Evolutionary conservation across 495 filamentous ascomycete species (phyloP), one percentile per base, ranked within the genome.

Genomic region (Penicillium dipodomyicola): DNA sequence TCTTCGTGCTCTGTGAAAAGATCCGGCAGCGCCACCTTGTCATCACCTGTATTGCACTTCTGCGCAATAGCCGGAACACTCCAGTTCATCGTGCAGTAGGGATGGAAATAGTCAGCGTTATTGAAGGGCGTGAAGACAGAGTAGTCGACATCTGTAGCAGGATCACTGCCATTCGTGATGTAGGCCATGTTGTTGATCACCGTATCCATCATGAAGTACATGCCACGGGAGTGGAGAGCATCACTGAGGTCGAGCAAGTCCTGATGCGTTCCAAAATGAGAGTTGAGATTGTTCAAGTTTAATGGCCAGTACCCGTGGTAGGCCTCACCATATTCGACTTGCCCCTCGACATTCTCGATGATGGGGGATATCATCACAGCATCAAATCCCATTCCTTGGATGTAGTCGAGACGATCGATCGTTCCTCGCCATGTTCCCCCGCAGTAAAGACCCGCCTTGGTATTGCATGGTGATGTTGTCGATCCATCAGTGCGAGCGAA

Each of bases 331-430:
- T 86, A 82, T 0, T 70, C 14, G 11, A 66, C 69, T 2, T 51
- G 61, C 44, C 67, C 70, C 5, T 78, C 72, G 14, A 90, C 61
- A 59, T 91, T 84, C 56, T 82, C 74, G 33, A 86, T 83, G 30
- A 93, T 77, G 0, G 90, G 90, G 0, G 88, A 90, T 52, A 93
- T 93, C 88, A 89, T 92, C 27, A 92, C 73, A 9, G 89, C 88
- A 56, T 87, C 86, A 57, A 93, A 93, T 5, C 90, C 89, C 84
- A 93, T 88, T 27, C 79, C 79, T 61, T 91, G 80, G 58, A 94
- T 79, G 49, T 79, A 79, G 53, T 78, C 75, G 4, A 79, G 68
- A 0, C 71, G 81, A 30, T 86, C 77, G 39, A 87, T 84, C 39
- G 90, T 82, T 8, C 90, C 90, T 52, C 73, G 71, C 77, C 84